Evolutionary conservation across 2,329 filamentous ascomycete species (phyloP).

Genomic region (Cordyceps tenuipes): DNA sequence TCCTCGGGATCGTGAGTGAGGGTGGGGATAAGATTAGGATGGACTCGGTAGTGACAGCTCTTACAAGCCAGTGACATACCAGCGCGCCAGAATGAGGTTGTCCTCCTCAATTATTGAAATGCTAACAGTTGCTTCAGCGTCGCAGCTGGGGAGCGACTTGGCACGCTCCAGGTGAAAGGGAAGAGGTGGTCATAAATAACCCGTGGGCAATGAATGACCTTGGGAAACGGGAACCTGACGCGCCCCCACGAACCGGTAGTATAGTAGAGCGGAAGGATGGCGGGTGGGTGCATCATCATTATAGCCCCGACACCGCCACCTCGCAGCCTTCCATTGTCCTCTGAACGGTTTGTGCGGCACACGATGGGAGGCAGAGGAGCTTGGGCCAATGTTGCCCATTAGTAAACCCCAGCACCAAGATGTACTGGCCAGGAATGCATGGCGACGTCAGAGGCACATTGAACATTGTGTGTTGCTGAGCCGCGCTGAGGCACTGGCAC

Average conservation of each 20-base stretch:
- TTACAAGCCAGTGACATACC: not conserved
- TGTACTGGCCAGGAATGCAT: not conserved
- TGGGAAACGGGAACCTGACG: not conserved
- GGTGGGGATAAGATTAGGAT: not conserved
- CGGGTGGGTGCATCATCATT: not conserved
- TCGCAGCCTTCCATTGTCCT: not conserved
- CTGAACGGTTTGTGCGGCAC: not conserved
- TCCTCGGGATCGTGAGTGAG: constrained; percentile 3
- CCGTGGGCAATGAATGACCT: not conserved
- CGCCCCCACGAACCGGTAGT: not conserved
- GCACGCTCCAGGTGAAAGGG: not conserved
- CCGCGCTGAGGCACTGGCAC: not conserved
- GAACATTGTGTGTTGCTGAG: not conserved
- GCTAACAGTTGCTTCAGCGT: not conserved
- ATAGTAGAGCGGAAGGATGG: not conserved
- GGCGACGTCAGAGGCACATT: not conserved
- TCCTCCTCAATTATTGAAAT: not conserved
- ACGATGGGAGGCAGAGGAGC: constrained; percentile 1
- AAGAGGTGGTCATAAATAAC: too few species aligned
- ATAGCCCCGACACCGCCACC: not conserved
- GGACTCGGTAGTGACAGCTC: not conserved
- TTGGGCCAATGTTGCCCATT: not conserved
- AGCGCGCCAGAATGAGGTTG: not conserved
- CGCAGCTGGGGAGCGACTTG: not conserved
- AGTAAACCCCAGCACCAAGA: not conserved